These are phyloP conservation scores for Claviceps pazoutovae DNA, from an alignment of 2,329 filamentous ascomycete genomes.

Conservation along the genomic window DNA sequence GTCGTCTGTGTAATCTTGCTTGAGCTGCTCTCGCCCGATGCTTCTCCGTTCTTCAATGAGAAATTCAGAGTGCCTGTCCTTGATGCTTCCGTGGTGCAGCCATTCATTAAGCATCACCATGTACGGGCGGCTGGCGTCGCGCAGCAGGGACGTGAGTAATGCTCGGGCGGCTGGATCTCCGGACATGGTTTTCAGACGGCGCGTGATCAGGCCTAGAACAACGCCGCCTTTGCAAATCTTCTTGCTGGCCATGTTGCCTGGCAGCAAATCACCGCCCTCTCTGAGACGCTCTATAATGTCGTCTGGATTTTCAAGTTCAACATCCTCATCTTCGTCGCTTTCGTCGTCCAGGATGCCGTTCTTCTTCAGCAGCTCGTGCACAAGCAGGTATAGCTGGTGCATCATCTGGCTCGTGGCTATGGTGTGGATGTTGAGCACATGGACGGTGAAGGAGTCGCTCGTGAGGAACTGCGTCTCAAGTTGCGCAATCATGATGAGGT, in stretches of 20 bases:
- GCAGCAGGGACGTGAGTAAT: slow-evolving; percentile 66
- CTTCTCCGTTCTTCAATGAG: slow-evolving; percentile 92
- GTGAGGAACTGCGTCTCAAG: slow-evolving; percentile 86
- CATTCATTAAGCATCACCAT: slow-evolving; percentile 98
- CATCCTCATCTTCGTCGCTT: slow-evolving; percentile 54
- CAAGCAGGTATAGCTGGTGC: slow-evolving; percentile 75
- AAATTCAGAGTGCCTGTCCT: slow-evolving; percentile 87
- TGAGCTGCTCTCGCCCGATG: slow-evolving; percentile 76
- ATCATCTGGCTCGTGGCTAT: slow-evolving; percentile 85
- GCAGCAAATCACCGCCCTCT: slow-evolving; percentile 70
- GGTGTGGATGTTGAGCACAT: slow-evolving; percentile 83
- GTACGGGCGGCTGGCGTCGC: slow-evolving; percentile 84
- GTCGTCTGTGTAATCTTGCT: slow-evolving; percentile 96
- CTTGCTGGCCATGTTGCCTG: slow-evolving; percentile 67
- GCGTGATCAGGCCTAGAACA: slow-evolving; percentile 77
- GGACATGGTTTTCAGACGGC: slow-evolving; percentile 74
- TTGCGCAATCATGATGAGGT: slow-evolving; percentile 82
- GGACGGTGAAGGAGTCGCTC: slow-evolving; percentile 77
- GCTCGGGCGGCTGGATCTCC: slow-evolving; percentile 80
- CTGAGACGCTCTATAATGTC: slow-evolving; percentile 83
- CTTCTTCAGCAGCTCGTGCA: slow-evolving; percentile 73
- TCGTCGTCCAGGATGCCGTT: slow-evolving; percentile 81
- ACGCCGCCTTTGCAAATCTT: slow-evolving; percentile 95
- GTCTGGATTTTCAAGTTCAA: slow-evolving; percentile 68
- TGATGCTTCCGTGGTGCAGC: slow-evolving; percentile 91